Percentiles rank a stretch among this genome's conserved stretches.
phyloP scores from a whole-genome alignment of 2,329 filamentous ascomycete species.

The Penicillium sp. region DNA sequence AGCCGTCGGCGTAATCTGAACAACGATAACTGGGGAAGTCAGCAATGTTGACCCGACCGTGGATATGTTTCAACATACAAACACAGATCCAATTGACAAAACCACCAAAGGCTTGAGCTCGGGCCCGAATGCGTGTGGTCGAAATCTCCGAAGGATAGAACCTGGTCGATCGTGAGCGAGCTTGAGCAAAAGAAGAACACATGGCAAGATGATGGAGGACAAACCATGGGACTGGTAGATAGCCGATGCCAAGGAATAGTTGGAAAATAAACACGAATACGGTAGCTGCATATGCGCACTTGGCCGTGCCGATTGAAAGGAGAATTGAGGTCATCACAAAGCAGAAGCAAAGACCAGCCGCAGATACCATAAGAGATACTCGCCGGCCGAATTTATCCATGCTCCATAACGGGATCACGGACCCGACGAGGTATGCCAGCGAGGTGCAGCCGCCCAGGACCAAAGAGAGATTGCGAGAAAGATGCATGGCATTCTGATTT shows the following conservation, averaged over 20 bases:
- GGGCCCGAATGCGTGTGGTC: slow-evolving; percentile 44
- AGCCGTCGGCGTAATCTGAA: slow-evolving; percentile 15
- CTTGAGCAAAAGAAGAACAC: too few species aligned
- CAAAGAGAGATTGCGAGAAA: slow-evolving; percentile 52
- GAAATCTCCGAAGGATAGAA: slow-evolving; percentile 47
- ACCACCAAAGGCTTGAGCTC: slow-evolving; percentile 44
- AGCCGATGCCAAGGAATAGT: slow-evolving; percentile 47
- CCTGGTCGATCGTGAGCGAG: slow-evolving; percentile 9
- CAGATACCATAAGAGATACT: slow-evolving; percentile 43
- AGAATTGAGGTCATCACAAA: slow-evolving; percentile 46
- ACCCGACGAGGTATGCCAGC: slow-evolving; percentile 44
- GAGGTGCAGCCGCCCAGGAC: slow-evolving; percentile 53
- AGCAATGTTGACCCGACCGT: slow-evolving; percentile 11
- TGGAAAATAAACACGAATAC: slow-evolving; percentile 52
- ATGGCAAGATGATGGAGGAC: neutral
- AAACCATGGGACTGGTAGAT: slow-evolving; percentile 46
- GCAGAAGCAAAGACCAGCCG: slow-evolving; percentile 47
- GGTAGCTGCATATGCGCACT: slow-evolving; percentile 44
- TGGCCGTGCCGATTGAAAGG: slow-evolving; percentile 33
- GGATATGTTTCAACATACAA: slow-evolving; percentile 30
- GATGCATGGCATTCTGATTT: slow-evolving; percentile 33
- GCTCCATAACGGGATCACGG: slow-evolving; percentile 44
- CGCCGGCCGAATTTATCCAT: slow-evolving; percentile 48
- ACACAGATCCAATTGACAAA: slow-evolving; percentile 41
- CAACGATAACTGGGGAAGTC: slow-evolving; percentile 13